Evolutionary conservation across 352 stramenopile species (phyloP).

Genomic region (Pythium plurisporium): DNA sequence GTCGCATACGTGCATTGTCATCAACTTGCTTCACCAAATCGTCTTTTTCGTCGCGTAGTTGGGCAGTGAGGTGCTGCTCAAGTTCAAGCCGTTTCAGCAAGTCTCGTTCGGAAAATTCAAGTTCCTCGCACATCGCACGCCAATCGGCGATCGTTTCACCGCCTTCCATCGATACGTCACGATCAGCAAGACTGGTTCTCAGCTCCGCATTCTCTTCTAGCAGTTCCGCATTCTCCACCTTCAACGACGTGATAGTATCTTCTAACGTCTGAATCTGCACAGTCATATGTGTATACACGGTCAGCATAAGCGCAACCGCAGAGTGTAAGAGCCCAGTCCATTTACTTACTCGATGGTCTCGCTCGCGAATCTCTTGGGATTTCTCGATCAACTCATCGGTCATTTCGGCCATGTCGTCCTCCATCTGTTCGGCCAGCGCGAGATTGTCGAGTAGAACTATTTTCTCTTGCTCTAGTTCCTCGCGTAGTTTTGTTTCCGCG

Average conservation of each 20-base stretch:
- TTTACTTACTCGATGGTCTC: conserved; percentile 40
- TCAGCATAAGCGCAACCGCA: background rate
- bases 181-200: background rate
- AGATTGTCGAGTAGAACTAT: conserved; percentile 54
- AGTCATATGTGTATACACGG: background rate
- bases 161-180: conserved; percentile 18
- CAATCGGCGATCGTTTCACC: conserved; percentile 36
- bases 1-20: conserved; percentile 9
- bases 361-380: conserved; percentile 57
- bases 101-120: conserved; percentile 46
- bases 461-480: conserved; percentile 48
- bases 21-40: conserved; percentile 28
- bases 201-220: conserved; percentile 50
- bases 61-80: conserved; percentile 33
- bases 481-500: conserved; percentile 60
- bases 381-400: conserved; percentile 75
- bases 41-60: conserved; percentile 46
- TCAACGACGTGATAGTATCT: conserved; percentile 37
- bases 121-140: conserved; percentile 45
- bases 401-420: conserved; percentile 73
- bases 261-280: conserved; percentile 45
- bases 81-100: conserved; percentile 37
- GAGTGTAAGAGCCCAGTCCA: background rate
- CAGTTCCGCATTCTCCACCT: conserved; percentile 41
- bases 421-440: conserved; percentile 67